Evolutionary conservation across 495 filamentous ascomycete genomes (phyloP).

Genomic region (Aspergillus asperescens): DNA sequence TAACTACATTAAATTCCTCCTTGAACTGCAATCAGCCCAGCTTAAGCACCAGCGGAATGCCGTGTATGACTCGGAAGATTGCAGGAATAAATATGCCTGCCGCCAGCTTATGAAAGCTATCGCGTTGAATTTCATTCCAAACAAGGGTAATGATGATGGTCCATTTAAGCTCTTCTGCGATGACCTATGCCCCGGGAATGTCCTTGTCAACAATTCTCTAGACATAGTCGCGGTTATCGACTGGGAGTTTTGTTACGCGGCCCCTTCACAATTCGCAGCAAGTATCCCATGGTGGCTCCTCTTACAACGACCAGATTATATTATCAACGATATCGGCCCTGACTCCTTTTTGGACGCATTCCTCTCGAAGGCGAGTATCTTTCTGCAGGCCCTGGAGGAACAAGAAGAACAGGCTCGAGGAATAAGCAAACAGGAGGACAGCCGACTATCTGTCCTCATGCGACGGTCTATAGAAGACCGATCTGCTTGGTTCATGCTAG

Average conservation of each 20-base stretch:
- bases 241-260: conserved; percentile 6
- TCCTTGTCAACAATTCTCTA: neutral
- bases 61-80: conserved; percentile 33
- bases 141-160: conserved; percentile 3
- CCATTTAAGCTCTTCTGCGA: conserved; percentile 7
- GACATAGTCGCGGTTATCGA: neutral
- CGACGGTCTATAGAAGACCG: neutral
- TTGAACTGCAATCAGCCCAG: conserved; percentile 36
- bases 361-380: no score
- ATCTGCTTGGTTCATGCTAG: neutral
- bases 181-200: conserved; percentile 1
- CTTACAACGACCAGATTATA: neutral
- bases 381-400: no score
- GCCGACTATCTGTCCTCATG: no score
- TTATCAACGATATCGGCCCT: no score
- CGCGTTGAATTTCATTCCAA: conserved; percentile 16
- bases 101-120: conserved; percentile 16
- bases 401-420: no score
- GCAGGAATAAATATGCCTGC: conserved; percentile 32
- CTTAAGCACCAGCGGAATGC: conserved; percentile 40
- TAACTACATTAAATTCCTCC: conserved; percentile 36
- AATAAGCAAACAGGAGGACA: no score
- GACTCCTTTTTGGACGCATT: no score
- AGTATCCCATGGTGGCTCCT: conserved; percentile 5
- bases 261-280: neutral